A percentile compares a stretch with the other conserved stretches of the same genome.
phyloP scores from a whole-genome alignment of 768 basidiomycete species.

The Hypsizygus marmoreus region DNA sequence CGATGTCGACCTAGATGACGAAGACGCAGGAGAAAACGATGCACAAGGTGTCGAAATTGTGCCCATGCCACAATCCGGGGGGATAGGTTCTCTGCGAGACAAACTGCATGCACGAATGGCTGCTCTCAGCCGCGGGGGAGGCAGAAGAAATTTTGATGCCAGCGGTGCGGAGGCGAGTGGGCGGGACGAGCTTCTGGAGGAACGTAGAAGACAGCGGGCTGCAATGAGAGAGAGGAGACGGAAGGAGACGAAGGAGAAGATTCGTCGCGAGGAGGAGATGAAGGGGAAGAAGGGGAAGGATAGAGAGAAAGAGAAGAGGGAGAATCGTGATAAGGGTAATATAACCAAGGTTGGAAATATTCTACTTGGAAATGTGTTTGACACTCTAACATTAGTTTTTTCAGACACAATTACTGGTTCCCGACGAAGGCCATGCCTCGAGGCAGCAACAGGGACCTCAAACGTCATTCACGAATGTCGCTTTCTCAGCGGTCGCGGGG shows the following conservation, averaged over 20 bases:
- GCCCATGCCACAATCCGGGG: conserved; percentile 66
- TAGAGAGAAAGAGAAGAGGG: conserved; percentile 39
- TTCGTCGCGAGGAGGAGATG: conserved; percentile 60
- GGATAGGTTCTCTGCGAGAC: conserved; percentile 64
- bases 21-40: conserved; percentile 33
- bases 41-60: conserved; percentile 41
- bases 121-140: conserved; percentile 53
- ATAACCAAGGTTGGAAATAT: conserved; percentile 50
- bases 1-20: conserved; percentile 41
- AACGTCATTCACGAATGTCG: conserved; percentile 57
- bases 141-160: conserved; percentile 21
- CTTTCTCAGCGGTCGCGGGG: conserved; percentile 67
- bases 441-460: conserved; percentile 33
- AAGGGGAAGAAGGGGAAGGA: conserved; percentile 52
- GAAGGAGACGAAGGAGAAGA: conserved; percentile 86
- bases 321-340: conserved; percentile 42
- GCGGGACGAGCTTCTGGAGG: conserved; percentile 82
- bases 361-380: conserved; percentile 1
- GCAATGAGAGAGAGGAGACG: conserved; percentile 83
- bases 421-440: conserved; percentile 43
- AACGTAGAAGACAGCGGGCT: conserved; percentile 73
- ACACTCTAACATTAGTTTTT: conserved; percentile 1
- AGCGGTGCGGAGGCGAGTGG: conserved; percentile 51
- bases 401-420: conserved; percentile 74
- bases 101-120: conserved; percentile 79